Evolutionary conservation across 2,329 filamentous ascomycete genomes (phyloP).

Genomic region (Aspergillus pseudoglaucus): DNA sequence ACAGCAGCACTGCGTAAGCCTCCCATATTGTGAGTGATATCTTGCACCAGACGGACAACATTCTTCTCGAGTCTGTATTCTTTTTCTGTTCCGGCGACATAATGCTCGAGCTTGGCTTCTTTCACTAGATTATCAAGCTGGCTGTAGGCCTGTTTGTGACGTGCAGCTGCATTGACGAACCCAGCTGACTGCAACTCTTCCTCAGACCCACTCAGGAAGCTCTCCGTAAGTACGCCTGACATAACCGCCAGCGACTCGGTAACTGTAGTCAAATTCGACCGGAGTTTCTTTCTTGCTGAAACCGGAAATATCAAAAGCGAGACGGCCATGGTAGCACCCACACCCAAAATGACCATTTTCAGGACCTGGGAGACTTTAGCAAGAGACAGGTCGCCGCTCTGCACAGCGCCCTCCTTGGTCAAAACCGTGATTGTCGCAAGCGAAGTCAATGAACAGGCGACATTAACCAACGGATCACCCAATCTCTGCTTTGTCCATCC

Average conservation of each 20-base stretch:
- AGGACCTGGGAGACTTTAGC: constrained; percentile 75
- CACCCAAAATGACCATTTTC: constrained; percentile 76
- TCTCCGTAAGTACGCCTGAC: constrained; percentile 71
- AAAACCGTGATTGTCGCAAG: constrained; percentile 84
- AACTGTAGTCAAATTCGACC: constrained; percentile 65
- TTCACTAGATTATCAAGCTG: constrained; percentile 69
- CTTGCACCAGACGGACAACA: constrained; percentile 77
- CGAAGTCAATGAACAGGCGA: constrained; percentile 77
- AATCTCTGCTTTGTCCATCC: constrained; percentile 80
- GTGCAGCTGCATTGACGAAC: constrained; percentile 56
- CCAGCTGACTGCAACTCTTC: constrained; percentile 63
- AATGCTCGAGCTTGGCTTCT: constrained; percentile 88
- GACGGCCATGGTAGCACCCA: constrained; percentile 63
- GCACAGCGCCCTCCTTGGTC: constrained; percentile 84
- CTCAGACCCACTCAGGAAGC: constrained; percentile 77
- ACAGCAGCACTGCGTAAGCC: constrained; percentile 82
- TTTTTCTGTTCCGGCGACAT: constrained; percentile 68
- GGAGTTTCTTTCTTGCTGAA: constrained; percentile 67
- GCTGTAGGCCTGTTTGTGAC: constrained; percentile 62
- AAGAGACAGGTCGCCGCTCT: constrained; percentile 72
- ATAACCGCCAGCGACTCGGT: constrained; percentile 73
- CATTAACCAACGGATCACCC: constrained; percentile 73
- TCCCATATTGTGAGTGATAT: constrained; percentile 79
- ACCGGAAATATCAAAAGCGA: constrained; percentile 73
- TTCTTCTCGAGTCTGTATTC: constrained; percentile 73